Conservation (phyloP, 371 early-diverging fungal genomes). For the Paraphysoderma sedebokerense region DNA sequence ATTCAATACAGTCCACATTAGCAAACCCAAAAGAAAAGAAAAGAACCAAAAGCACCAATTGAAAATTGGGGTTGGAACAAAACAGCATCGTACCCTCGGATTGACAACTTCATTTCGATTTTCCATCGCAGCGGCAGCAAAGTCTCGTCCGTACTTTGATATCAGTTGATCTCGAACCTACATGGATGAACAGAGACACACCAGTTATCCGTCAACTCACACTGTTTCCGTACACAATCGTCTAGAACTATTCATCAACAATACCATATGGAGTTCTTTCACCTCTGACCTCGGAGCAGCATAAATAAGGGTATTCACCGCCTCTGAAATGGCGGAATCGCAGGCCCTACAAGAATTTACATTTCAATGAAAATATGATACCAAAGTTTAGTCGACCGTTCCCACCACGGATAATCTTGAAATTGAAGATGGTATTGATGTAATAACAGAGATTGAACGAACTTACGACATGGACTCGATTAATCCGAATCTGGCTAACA, state of each 20-base stretch:
- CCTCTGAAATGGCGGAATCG: slow-evolving; percentile 66
- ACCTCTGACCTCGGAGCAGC: slow-evolving; percentile 71
- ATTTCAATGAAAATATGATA: background rate
- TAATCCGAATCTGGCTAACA: slow-evolving; percentile 72
- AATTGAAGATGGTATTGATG: background rate
- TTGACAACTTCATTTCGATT: slow-evolving; percentile 57
- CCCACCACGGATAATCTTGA: too few relatives aligned
- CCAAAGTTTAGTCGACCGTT: background rate
- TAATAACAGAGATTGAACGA: background rate
- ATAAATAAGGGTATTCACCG: slow-evolving; percentile 75
- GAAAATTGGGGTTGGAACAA: background rate
- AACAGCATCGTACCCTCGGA: slow-evolving; percentile 30
- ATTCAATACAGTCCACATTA: too few relatives aligned
- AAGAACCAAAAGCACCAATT: background rate
- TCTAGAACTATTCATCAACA: too few relatives aligned
- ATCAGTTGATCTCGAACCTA: slow-evolving; percentile 56
- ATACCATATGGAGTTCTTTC: slow-evolving; percentile 55
- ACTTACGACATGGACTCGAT: slow-evolving; percentile 60
- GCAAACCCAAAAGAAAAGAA: background rate
- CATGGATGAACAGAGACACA: too few relatives aligned
- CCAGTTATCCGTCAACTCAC: background rate
- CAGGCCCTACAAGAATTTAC: slow-evolving; percentile 26
- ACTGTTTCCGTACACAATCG: too few relatives aligned
- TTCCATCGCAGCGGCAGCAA: slow-evolving; percentile 52
- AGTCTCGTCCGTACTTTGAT: slow-evolving; percentile 67